Evolutionary conservation across 2,329 filamentous ascomycete genomes (phyloP).

Genomic region (Fusarium proliferatum): DNA sequence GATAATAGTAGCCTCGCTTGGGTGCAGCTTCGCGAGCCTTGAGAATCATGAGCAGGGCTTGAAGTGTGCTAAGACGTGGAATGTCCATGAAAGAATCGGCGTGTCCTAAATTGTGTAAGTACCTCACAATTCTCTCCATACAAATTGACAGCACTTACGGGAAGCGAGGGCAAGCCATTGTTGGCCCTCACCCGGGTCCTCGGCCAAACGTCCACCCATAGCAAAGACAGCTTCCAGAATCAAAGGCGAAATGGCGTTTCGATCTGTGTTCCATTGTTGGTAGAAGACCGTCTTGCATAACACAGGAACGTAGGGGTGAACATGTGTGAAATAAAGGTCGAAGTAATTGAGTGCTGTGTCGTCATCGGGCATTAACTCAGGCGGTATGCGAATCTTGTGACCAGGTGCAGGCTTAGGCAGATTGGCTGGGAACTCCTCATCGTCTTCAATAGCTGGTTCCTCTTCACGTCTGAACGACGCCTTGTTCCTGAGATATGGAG

Average conservation of each 20-base stretch:
- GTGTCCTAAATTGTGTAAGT: conserved; percentile 69
- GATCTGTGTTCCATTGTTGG: conserved; percentile 86
- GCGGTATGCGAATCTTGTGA: conserved; percentile 85
- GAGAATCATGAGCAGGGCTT: conserved; percentile 86
- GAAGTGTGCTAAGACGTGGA: conserved; percentile 88
- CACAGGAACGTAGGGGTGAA: conserved; percentile 93
- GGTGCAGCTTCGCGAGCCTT: conserved; percentile 94
- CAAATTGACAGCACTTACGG: conserved; percentile 61
- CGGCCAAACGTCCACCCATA: conserved; percentile 84
- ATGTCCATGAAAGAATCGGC: conserved; percentile 94
- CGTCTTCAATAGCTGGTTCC: conserved; percentile 75
- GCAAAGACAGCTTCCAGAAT: conserved; percentile 92
- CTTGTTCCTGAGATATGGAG: conserved; percentile 84
- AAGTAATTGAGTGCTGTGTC: conserved; percentile 86
- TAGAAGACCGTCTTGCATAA: conserved; percentile 86
- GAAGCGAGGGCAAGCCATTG: conserved; percentile 94
- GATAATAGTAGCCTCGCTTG: conserved; percentile 94
- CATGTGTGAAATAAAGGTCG: conserved; percentile 87
- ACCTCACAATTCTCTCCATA: background rate
- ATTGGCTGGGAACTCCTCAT: conserved; percentile 77
- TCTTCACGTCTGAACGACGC: conserved; percentile 63
- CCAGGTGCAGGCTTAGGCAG: conserved; percentile 78
- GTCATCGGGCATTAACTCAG: conserved; percentile 91
- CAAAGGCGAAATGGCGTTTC: conserved; percentile 87
- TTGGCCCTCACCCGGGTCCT: conserved; percentile 84